Evolutionary conservation across 2,329 filamentous ascomycete genomes (phyloP).

Genomic region (Colletotrichum magnum): DNA sequence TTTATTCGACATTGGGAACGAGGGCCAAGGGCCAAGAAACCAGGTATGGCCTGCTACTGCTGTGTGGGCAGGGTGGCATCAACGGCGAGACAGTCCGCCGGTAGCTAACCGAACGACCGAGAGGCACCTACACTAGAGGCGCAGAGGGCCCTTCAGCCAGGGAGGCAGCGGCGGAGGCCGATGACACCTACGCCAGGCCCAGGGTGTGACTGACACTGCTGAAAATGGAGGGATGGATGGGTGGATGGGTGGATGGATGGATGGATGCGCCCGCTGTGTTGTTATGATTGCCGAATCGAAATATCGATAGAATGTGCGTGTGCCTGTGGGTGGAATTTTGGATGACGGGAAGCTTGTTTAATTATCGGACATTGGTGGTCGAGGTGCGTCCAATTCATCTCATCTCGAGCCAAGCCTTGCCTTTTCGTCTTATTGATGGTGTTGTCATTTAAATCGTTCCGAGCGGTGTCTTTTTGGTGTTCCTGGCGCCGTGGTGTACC

Average conservation of each 20-base stretch:
- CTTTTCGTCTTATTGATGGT: no score
- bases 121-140: constrained; percentile 6
- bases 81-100: constrained; percentile 17
- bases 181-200: constrained; percentile 7
- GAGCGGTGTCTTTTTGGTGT: no score
- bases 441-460: no score
- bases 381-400: background rate
- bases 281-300: background rate
- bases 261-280: constrained; percentile 1
- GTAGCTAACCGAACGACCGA: constrained; percentile 17
- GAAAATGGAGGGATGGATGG: background rate
- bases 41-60: constrained; percentile 13
- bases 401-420: background rate
- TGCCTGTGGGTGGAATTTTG: constrained; percentile 11
- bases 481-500: no score
- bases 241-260: background rate
- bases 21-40: constrained; percentile 27
- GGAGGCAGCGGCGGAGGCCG: constrained; percentile 7
- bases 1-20: constrained; percentile 1
- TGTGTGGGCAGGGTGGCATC: constrained; percentile 24
- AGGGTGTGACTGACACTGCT: background rate
- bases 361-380: background rate
- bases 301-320: background rate
- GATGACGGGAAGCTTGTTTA: constrained; percentile 11
- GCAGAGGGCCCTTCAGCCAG: background rate